Percentiles rank a stretch among this genome's conserved stretches.
Evolutionary conservation across 352 stramenopile species (phyloP).

Genomic region (Phytophthora meadii): DNA sequence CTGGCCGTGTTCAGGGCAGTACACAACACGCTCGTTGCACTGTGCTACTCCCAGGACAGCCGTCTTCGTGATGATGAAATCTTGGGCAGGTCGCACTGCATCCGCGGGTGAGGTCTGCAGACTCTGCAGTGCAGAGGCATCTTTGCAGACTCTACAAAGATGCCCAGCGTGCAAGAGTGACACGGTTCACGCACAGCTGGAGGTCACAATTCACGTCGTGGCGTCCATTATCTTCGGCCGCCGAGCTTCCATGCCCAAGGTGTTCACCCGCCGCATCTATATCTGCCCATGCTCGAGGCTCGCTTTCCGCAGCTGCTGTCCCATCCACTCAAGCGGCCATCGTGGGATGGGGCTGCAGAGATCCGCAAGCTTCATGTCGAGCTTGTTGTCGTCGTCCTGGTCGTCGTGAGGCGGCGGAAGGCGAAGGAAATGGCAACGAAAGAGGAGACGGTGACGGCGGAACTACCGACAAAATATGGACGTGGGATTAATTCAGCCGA

Average conservation of each 20-base stretch:
- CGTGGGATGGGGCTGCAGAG: constrained; percentile 26
- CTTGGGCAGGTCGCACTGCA: background rate
- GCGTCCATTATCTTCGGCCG: constrained; percentile 22
- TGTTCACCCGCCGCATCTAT: constrained; percentile 24
- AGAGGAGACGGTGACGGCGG: too few relatives aligned
- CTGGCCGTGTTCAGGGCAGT: background rate
- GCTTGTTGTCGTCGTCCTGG: too few relatives aligned
- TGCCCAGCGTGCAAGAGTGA: constrained; percentile 21
- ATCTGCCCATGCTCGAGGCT: constrained; percentile 13
- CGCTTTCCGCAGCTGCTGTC: constrained; percentile 23
- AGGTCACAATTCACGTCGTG: constrained; percentile 24
- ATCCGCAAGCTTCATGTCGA: constrained; percentile 1
- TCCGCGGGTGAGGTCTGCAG: constrained; percentile 6
- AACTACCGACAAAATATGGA: too few relatives aligned
- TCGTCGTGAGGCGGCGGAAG: too few relatives aligned
- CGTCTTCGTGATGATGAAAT: too few relatives aligned
- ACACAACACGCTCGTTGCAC: background rate
- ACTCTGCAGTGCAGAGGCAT: constrained; percentile 1
- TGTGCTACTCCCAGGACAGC: background rate
- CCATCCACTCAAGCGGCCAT: constrained; percentile 18
- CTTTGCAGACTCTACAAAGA: constrained; percentile 5
- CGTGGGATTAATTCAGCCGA: too few relatives aligned
- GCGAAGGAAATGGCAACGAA: background rate
- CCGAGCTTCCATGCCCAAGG: constrained; percentile 2
- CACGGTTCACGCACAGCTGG: constrained; percentile 30